Percentiles rank a stretch among this genome's conserved stretches.
Evolutionary conservation across 2,329 filamentous ascomycete species (phyloP).

Genomic region (Tolypocladium album): DNA sequence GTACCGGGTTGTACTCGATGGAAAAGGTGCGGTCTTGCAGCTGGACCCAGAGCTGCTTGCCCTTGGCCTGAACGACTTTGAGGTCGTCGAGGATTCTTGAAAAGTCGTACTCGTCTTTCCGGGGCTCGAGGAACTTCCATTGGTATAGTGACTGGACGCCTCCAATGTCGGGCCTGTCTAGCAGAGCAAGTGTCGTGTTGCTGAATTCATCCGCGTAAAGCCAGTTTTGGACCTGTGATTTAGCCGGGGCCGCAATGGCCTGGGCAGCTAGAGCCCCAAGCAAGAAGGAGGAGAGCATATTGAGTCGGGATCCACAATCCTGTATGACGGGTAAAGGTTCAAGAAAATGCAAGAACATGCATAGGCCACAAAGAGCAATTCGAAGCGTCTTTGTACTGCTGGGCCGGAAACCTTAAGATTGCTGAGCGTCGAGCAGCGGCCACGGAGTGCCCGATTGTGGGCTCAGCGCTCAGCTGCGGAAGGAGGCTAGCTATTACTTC

Average conservation of each 20-base stretch:
- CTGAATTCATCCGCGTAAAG: not conserved
- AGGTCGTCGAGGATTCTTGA: conserved; percentile 9
- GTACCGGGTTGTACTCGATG: conserved; percentile 5
- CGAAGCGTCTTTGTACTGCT: not conserved
- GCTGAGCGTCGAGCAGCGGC: not conserved
- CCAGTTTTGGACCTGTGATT: not conserved
- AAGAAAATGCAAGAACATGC: too few relatives aligned
- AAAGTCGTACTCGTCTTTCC: not conserved
- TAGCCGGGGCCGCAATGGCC: not conserved
- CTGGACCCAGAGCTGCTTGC: conserved; percentile 12
- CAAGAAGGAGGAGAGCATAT: not conserved
- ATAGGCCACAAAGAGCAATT: not conserved
- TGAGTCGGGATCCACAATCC: too few relatives aligned
- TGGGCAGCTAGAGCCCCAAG: not conserved
- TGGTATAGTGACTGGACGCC: not conserved
- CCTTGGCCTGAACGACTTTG: conserved; percentile 15
- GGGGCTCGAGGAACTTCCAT: not conserved
- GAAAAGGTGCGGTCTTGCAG: conserved; percentile 9
- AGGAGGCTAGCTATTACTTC: not conserved
- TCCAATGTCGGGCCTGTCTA: not conserved
- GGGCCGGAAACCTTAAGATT: not conserved
- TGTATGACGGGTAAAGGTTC: too few relatives aligned
- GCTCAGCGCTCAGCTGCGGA: not conserved
- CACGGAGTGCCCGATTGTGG: not conserved
- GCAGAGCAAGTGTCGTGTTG: not conserved